Base-by-base conservation (phyloP, 2,329 filamentous ascomycete genomes). In the Scedosporium apiospermum region DNA sequence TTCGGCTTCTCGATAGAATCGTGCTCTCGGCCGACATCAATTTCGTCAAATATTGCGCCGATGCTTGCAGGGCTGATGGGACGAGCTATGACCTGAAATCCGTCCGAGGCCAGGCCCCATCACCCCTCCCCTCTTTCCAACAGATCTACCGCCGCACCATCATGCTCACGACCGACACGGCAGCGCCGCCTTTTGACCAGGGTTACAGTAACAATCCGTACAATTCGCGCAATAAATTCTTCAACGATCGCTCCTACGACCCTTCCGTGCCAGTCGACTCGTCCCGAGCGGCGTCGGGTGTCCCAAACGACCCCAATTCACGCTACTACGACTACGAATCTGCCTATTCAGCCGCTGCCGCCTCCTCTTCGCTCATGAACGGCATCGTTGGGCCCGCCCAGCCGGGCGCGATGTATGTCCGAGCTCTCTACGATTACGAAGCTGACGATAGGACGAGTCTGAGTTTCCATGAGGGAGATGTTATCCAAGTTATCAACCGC, bases 401-500 rank as follows among this genome's bases (percentile, higher is more conserved):
- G 64, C 80, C 80, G 65, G 83, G 85, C 73, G 85, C 87, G 71
- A 88, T 97, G 80, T 98, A 95, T 73, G 95, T 99, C 71, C 89
- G 92, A 71, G 95, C 95, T 57, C 84, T 98, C 66, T 99, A 98
- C 81, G 91, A 97, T 79, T 99, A 98, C 79, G 91, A 97, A 72
- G 91, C 95, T 71, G 93, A 99, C 77, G 95, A 99, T 76, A 88
- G 91, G 70, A 98, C 93, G 58, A 97, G 93, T 78, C 79, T 99
- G 73, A 98, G 93, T 77, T 99, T 99, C 76, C 91, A 91, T 70
- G 90, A 96, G 74, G 95, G 95, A 71, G 95, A 99, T 77, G 87
- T 98, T 68, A 99, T 99, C 70, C 93, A 98, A 77, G 95, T 99
- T 69, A 93, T 99, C 70, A 99, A 95, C 61, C 93, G 97, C 77